Base-by-base conservation (phyloP, 306 rosid species). In the Neltuma alba region DNA sequence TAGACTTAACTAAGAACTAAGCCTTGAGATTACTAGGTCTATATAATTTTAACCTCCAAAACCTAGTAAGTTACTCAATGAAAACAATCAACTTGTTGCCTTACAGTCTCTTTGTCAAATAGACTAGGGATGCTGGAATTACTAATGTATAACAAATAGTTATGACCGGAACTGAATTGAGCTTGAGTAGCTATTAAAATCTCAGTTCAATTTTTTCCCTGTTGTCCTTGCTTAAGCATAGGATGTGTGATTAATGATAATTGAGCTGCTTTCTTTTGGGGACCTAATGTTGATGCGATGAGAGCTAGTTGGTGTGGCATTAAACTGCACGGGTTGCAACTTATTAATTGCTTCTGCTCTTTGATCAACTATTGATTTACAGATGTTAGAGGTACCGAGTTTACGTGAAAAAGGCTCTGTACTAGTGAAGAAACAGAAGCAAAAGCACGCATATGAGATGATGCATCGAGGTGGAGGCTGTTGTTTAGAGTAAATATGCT, bases 311-410 rank as follows among this genome's bases (percentile, higher is more conserved):
- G 4, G 16, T 28, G 66, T 6, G 30, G 66, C 37, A 28, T 70
- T 55, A 11, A 70, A 40, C 20, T 66, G 60, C 48, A 37, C 2
- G 48, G 47, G 55, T 71, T 80, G 62, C 76, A 57, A 78, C 45
- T 69, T 41, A 60, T 40, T 75, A 20, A 34, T 23, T 55, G 40
- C 55, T 66, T 33, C 38, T 68, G 44, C 72, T 76, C 38, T 66
- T 64, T 20, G 61, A 25, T 61, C 15, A 64, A 72, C 64, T 40
- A 23, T 79, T 67, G 71, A 13, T 83, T 83, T 86, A 13, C 90
- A 91, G 98, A 88, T 93, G 70, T 65, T 93, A 74, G 92, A 93
- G 77, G 91, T 93, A 14, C 90, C 96, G 1, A 86, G 87, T 78
- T 87, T 88, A 75, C 80, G 92, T 25, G 97, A 93, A 80, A 93